These are phyloP conservation scores for Sclerotinia subarctica DNA, from an alignment of 2,329 filamentous ascomycete species.

Conservation along the genomic window DNA sequence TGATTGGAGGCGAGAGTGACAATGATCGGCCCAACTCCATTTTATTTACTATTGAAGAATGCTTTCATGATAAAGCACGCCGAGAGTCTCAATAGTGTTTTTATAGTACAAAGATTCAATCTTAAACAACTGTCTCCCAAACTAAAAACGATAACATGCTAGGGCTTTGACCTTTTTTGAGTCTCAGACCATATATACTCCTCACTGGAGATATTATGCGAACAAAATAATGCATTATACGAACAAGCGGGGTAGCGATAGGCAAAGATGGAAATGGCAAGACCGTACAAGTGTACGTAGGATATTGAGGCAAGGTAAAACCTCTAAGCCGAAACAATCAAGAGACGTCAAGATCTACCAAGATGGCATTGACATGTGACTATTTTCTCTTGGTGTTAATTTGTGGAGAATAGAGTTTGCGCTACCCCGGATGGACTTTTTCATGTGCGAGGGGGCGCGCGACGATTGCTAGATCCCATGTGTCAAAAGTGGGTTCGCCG, in stretches of 20 bases:
- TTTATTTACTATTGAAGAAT: not conserved
- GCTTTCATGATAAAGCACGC: not conserved
- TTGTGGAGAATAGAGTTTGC: constrained; percentile 12
- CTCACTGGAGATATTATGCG: not conserved
- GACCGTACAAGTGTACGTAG: not conserved
- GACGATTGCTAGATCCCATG: not conserved
- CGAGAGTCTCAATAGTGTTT: not conserved
- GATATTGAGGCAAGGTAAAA: not conserved
- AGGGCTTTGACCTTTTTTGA: not conserved
- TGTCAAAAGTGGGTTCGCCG: not conserved
- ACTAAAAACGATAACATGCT: not conserved
- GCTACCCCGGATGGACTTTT: constrained; percentile 17
- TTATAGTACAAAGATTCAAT: not conserved
- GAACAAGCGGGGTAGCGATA: not conserved
- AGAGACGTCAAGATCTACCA: constrained; percentile 11
- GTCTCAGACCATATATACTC: not conserved
- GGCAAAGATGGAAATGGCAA: not conserved
- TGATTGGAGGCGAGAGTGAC: not conserved
- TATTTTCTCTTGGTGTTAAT: not conserved
- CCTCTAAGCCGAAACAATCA: not conserved
- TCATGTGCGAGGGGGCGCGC: not conserved
- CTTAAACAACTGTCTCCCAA: not conserved
- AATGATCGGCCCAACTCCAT: not conserved
- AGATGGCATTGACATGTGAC: not conserved
- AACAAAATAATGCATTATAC: not conserved